Evolutionary conservation across 192 early-diverging fungal species (phyloP).

Genomic region (Mortierella hygrophila): DNA sequence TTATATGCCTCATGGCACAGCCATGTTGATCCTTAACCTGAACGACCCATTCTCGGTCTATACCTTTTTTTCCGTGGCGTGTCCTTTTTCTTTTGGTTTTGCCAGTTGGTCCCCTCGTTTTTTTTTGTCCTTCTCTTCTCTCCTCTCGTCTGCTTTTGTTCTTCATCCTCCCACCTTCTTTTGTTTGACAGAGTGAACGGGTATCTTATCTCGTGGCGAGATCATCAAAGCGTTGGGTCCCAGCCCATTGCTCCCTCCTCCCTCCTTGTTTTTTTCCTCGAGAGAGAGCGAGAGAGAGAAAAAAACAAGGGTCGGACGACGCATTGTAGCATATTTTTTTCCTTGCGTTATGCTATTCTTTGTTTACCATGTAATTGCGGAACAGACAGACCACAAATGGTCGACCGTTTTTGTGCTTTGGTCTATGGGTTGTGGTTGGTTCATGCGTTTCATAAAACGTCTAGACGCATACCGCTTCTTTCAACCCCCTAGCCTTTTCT

Average conservation of each 20-base stretch:
- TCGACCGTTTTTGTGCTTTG: background rate
- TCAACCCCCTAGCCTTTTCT: background rate
- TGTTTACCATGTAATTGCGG: background rate
- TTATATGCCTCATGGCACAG: background rate
- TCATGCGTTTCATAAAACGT: slow-evolving; percentile 3
- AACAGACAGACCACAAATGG: background rate
- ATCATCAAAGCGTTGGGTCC: background rate
- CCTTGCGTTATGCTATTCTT: background rate
- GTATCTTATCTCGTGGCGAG: background rate
- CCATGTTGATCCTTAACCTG: background rate
- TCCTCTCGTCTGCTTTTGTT: background rate
- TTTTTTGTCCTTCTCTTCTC: background rate
- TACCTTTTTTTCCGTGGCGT: background rate
- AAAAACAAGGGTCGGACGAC: slow-evolving; percentile 1
- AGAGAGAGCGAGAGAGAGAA: too few relatives aligned
- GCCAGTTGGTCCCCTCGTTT: background rate
- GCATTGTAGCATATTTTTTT: background rate
- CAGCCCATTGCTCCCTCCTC: background rate
- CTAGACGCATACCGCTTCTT: background rate
- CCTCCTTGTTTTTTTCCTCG: background rate
- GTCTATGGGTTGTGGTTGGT: background rate
- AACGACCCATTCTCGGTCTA: background rate
- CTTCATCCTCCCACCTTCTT: background rate
- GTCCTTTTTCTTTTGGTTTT: background rate
- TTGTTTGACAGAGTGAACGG: background rate